Base-by-base conservation (phyloP, 176 grass and related monocot genomes). In the Musa schizocarpa region DNA sequence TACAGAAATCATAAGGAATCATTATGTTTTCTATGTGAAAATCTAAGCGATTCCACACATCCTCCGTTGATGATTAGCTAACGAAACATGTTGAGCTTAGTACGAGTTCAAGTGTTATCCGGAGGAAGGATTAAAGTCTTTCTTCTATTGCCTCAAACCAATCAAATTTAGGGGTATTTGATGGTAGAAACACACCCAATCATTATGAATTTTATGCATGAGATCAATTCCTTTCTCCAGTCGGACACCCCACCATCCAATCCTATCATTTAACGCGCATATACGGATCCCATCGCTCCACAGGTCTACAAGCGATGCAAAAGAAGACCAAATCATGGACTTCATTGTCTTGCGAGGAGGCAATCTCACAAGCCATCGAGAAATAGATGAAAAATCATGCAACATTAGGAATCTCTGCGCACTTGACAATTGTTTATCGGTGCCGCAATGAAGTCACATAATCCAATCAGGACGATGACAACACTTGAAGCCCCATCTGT, bases 241-340 rank as follows among this genome's bases (percentile, higher is more conserved):
- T 54, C 2, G 4, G 71, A 27, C 71, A 73, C 1, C 48, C 71
- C 71, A 54, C 71, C 71, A 54, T 55, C 71, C 52, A 27, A 73
- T 55, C 51, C 71, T 73, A 55, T 73, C 52, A 27, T 26, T 73
- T 54, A 23, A 54, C 71, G 71, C 52, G 52, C 20, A 55, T 22
- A 54, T 54, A 52, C 14, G 71, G 22, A 73, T 24, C 71, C 20
- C 12, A 54, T 52, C 71, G 34, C 53, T 72, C 21, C 70, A 1
- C 25, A 73, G 26, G 52, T 73, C 43, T n/a, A 54, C 50, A 17
- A 73, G n/a, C 49, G 50, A 9, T 0, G 34, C 34, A 43, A 43
- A 43, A 6, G 34, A 43, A 43, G 0, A 43, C 34, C 34, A 43
- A 43, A 43, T 6, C 34, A 43, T 43, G 26, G 26, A 27, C 26